A percentile compares a stretch with the other conserved stretches of the same genome.
Evolutionary conservation across 2,329 filamentous ascomycete species (phyloP).

Genomic region (Sphaerostilbella broomeana): DNA sequence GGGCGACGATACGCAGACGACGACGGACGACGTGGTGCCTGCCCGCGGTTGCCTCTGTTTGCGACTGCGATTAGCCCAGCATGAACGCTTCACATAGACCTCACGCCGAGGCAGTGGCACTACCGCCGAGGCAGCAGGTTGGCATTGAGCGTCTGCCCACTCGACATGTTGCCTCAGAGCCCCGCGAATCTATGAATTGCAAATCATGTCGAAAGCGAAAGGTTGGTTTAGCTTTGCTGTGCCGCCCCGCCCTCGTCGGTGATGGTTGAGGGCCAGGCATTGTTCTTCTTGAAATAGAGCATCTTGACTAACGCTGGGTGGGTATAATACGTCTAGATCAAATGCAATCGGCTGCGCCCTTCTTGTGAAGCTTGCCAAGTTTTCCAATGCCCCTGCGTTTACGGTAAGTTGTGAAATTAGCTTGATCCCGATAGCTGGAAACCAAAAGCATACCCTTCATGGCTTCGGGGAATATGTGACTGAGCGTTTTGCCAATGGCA

Average conservation of each 20-base stretch:
- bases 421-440: background rate
- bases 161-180: constrained; percentile 65
- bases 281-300: too few relatives aligned
- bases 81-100: constrained; percentile 14
- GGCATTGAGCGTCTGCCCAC: constrained; percentile 73
- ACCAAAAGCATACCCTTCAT: too few relatives aligned
- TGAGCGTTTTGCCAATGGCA: background rate
- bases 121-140: constrained; percentile 70
- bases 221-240: constrained; percentile 41
- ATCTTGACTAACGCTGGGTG: background rate
- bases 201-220: constrained; percentile 90
- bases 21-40: background rate
- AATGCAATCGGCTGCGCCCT: constrained; percentile 79
- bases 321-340: constrained; percentile 55
- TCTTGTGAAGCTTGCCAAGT: constrained; percentile 85
- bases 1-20: background rate
- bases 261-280: too few relatives aligned
- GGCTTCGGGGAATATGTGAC: background rate
- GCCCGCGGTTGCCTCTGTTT: constrained; percentile 1
- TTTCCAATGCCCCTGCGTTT: constrained; percentile 81
- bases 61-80: background rate
- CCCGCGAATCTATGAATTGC: constrained; percentile 90
- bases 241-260: background rate
- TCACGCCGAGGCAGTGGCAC: constrained; percentile 39
- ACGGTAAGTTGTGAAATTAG: constrained; percentile 54